phyloP scores from a whole-genome alignment of 345 rosid species.

The Excoecaria agallocha region DNA sequence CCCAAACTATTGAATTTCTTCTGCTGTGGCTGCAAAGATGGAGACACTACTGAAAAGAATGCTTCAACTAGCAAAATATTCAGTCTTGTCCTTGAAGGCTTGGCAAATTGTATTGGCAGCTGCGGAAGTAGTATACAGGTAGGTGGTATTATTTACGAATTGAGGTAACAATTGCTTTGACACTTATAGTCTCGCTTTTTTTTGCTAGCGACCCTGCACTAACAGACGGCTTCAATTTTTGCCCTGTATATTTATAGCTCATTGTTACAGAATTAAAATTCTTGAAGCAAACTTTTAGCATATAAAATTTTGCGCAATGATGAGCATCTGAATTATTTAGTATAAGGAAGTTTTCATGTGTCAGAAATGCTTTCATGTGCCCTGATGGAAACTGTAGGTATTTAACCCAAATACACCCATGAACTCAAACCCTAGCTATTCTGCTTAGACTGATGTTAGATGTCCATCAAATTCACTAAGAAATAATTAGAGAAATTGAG shows the following conservation, averaged over 20 bases:
- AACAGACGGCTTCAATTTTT: neutral
- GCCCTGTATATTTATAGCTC: neutral
- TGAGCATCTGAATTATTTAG: neutral
- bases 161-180: neutral
- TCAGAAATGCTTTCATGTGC: neutral
- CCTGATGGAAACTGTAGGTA: neutral
- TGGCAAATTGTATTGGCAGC: conserved; percentile 68
- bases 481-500: too few species aligned
- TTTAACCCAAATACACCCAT: too few species aligned
- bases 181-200: neutral
- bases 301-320: neutral
- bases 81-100: conserved; percentile 50
- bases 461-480: too few species aligned
- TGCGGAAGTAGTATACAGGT: conserved; percentile 45
- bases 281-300: neutral
- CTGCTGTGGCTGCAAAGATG: conserved; percentile 42
- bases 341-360: neutral
- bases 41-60: conserved; percentile 27
- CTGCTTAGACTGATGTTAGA: neutral
- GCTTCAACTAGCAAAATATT: conserved; percentile 28
- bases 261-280: neutral
- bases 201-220: neutral
- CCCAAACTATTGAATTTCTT: conserved; percentile 54
- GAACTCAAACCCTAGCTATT: neutral
- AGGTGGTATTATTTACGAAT: conserved; percentile 8